phyloP scores from a whole-genome alignment of 805 yeast genomes.

The Starmerella powellii region DNA sequence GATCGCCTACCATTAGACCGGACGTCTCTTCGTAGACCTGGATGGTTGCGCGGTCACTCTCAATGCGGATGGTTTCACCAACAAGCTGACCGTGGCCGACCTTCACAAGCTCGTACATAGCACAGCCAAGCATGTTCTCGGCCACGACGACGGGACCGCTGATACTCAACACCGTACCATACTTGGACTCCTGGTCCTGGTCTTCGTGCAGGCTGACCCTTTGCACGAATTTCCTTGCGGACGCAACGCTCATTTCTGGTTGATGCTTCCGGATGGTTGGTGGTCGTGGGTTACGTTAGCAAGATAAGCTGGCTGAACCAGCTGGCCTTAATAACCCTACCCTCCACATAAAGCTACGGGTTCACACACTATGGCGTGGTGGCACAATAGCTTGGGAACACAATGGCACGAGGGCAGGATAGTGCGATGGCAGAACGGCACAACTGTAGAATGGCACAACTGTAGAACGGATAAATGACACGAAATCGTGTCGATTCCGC shows the following conservation, averaged over 20 bases:
- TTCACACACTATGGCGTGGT: no score
- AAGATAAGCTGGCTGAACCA: constrained; percentile 3
- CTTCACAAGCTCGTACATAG: constrained; percentile 97
- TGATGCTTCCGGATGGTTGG: background rate
- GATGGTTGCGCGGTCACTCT: constrained; percentile 91
- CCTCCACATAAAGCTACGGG: no score
- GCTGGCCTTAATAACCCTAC: no score
- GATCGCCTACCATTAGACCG: constrained; percentile 98
- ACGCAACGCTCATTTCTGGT: constrained; percentile 42
- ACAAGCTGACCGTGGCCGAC: constrained; percentile 95
- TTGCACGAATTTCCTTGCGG: constrained; percentile 87
- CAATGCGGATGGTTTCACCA: constrained; percentile 97
- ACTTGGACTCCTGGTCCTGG: constrained; percentile 52
- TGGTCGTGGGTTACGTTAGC: constrained; percentile 1
- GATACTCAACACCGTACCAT: constrained; percentile 75
- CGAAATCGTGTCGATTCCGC: no score
- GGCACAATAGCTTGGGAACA: no score
- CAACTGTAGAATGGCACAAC: no score
- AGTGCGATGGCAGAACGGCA: no score
- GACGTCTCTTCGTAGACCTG: constrained; percentile 99
- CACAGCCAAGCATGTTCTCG: constrained; percentile 98
- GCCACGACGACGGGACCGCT: constrained; percentile 98
- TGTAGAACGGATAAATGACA: no score
- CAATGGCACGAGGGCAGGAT: no score
- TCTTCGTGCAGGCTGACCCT: constrained; percentile 68